Conservation (phyloP, 2,329 filamentous ascomycete species). For the Diaporthe sp. region DNA sequence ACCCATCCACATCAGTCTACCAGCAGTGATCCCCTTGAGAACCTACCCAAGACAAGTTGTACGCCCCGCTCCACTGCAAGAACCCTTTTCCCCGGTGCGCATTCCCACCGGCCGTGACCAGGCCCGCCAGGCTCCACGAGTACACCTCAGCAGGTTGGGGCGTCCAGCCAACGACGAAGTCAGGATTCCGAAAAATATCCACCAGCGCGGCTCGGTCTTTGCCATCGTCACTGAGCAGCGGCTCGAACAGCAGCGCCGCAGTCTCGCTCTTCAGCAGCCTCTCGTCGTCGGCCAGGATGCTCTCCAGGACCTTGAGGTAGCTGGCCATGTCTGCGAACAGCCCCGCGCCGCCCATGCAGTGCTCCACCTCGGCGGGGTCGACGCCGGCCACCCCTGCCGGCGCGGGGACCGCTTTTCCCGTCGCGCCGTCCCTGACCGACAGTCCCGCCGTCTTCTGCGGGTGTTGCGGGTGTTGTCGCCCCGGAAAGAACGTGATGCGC, state of each 20-base stretch:
- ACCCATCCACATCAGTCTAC: neutral
- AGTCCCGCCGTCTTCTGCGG: neutral
- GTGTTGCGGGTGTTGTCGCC: slow-evolving; percentile 23
- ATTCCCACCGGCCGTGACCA: slow-evolving; percentile 10
- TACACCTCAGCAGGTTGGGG: slow-evolving; percentile 48
- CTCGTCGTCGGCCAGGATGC: slow-evolving; percentile 46
- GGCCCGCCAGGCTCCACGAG: slow-evolving; percentile 40
- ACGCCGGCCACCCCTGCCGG: slow-evolving; percentile 5
- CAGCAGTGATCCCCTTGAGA: neutral
- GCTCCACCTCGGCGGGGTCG: slow-evolving; percentile 52
- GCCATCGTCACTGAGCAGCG: neutral
- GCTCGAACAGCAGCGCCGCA: neutral
- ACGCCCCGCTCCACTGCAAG: slow-evolving; percentile 59
- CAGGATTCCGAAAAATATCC: neutral
- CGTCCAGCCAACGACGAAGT: slow-evolving; percentile 15
- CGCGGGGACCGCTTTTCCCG: slow-evolving; percentile 30
- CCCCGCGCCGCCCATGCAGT: slow-evolving; percentile 55
- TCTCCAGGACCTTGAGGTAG: slow-evolving; percentile 53
- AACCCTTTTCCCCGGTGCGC: slow-evolving; percentile 57
- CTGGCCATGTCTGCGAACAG: slow-evolving; percentile 57
- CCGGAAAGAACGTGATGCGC: slow-evolving; percentile 51
- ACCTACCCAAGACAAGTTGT: slow-evolving; percentile 60
- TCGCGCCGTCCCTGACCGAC: slow-evolving; percentile 38
- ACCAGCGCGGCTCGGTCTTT: neutral
- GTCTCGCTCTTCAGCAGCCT: slow-evolving; percentile 12